A percentile compares a stretch with the other conserved stretches of the same genome.
Conservation (phyloP, 805 yeast genomes). For the Barnettozyma vustinii region DNA sequence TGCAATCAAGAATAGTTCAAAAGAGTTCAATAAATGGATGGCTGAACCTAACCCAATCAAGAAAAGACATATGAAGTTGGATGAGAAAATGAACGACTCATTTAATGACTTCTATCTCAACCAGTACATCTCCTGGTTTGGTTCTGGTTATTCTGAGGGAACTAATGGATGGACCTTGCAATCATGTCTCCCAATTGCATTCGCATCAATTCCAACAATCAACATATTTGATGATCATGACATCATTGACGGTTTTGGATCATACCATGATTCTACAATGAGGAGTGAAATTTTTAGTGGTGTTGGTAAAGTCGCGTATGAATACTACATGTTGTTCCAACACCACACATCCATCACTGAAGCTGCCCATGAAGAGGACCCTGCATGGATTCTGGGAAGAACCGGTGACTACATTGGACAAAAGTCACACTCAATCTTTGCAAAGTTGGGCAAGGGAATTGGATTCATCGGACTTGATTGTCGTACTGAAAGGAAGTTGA, state of each 20-base stretch:
- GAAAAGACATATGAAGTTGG: slow-evolving; percentile 39
- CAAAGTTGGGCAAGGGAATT: slow-evolving; percentile 69
- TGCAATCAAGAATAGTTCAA: slow-evolving; percentile 56
- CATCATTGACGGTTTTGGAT: slow-evolving; percentile 93
- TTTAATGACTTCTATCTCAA: slow-evolving; percentile 62
- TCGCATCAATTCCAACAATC: slow-evolving; percentile 78
- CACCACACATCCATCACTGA: slow-evolving; percentile 60
- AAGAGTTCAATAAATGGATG: slow-evolving; percentile 57
- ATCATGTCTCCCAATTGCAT: slow-evolving; percentile 61
- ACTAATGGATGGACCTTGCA: slow-evolving; percentile 59
- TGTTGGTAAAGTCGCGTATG: slow-evolving; percentile 75
- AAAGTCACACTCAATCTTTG: slow-evolving; percentile 60
- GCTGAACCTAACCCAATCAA: slow-evolving; percentile 43
- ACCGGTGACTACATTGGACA: slow-evolving; percentile 69
- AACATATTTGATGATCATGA: slow-evolving; percentile 95
- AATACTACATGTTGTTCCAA: slow-evolving; percentile 87
- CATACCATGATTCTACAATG: slow-evolving; percentile 78
- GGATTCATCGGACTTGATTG: slow-evolving; percentile 83
- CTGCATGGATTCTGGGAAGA: slow-evolving; percentile 58
- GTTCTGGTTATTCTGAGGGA: slow-evolving; percentile 82
- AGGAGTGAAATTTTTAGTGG: slow-evolving; percentile 56
- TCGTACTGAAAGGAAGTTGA: slow-evolving; percentile 77
- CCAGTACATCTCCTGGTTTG: slow-evolving; percentile 85
- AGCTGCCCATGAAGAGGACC: slow-evolving; percentile 36
- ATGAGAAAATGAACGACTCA: slow-evolving; percentile 45